Evolutionary conservation across 108 stramenopile species (phyloP), one percentile per base, ranked within the genome.

Genomic region (Fistulifera solaris): DNA sequence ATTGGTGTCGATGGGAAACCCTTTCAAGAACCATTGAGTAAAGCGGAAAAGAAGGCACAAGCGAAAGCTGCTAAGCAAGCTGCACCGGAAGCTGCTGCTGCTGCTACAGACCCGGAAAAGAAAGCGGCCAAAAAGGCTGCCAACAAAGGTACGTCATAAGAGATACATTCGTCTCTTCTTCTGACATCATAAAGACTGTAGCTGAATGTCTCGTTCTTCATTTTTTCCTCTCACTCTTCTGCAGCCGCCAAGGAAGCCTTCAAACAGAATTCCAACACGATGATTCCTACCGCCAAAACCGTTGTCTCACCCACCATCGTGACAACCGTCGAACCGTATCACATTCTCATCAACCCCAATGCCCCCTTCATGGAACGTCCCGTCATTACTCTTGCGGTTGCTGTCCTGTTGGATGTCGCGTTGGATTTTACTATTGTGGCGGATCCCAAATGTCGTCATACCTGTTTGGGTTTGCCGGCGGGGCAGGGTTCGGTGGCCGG

Each of bases 81-180:
- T 35, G 17, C 38, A 59, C 44, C 43, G 42, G 49, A 41, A 55
- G 23, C 41, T 25, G 60, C 48, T 42, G 48, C 54, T 24, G 56
- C 68, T 40, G 63, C 71, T 4, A 15, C 18, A 4, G 42, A 57
- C 47, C 67, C 71, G 24, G 44, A 70, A 22, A 92, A 92, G 70
- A 93, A 89, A 70, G 83, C 83, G 22, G 77, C 80, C 14, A 94
- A 94, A 63, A 87, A 92, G 63, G 93, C 83, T 1, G 89, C 83
- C 42, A 82, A 80, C 52, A 73, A 79, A 40, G 93, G 84, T 8
- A 73, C 73, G 24, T 86, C 92, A 70, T 80, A 74, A 2, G 80
- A 73, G 0, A n/a, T n/a, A n/a, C n/a, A n/a, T n/a, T n/a, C n/a
- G n/a, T n/a, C n/a, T n/a, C n/a, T n/a, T n/a, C n/a, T n/a, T n/a